Base-by-base conservation (phyloP, 768 basidiomycete genomes). In the Lactarius pseudohatsudake region DNA sequence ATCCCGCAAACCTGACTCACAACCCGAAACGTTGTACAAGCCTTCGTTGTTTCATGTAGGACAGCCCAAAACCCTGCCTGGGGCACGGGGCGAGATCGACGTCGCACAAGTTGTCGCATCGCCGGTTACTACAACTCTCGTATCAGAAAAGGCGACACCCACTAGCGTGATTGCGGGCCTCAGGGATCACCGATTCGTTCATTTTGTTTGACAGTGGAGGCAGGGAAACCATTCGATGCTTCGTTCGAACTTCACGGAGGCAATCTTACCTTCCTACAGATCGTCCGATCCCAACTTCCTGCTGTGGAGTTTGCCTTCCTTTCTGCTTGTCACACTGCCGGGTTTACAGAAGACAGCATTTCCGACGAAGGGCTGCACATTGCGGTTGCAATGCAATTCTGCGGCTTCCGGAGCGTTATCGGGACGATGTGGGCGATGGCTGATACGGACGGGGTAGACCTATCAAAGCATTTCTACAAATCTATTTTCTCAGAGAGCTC, bases 211-310 rank as follows among this genome's bases (percentile, higher is more conserved):
- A 32, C 59, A 50, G 30, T 50, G 10, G 45, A 60, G 43, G 1
- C n/a, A 34, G 59, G 59, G 5, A 47, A 60, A n/a, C 59, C 45
- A 18, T 60, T 60, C 59, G 43, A 50, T 2, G 30, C 59, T 10
- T 60, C 59, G 6, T 55, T 55, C 16, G 30, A 55, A 10, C 54
- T 55, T 18, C 30, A 55, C 15, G 18, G 54, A 30, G 54, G 18
- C 28, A 55, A 55, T 22, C 45, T 22, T 18, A 47, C 45, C 5
- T 1, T 47, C 10, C 10, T 47, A 2, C 10, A 22, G 4, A 47
- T 47, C n/a, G 45, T 47, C 9, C 54, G 54, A 55, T 55, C 54
- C 7, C 54, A 30, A 15, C 26, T 55, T 18, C 54, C 54, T 15
- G 13, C 54, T 9, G 54, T 28, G 6, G 54, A 55, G 28, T 55